Conservation (phyloP, 1,284 basidiomycete genomes). For the Microbotryum violaceum region DNA sequence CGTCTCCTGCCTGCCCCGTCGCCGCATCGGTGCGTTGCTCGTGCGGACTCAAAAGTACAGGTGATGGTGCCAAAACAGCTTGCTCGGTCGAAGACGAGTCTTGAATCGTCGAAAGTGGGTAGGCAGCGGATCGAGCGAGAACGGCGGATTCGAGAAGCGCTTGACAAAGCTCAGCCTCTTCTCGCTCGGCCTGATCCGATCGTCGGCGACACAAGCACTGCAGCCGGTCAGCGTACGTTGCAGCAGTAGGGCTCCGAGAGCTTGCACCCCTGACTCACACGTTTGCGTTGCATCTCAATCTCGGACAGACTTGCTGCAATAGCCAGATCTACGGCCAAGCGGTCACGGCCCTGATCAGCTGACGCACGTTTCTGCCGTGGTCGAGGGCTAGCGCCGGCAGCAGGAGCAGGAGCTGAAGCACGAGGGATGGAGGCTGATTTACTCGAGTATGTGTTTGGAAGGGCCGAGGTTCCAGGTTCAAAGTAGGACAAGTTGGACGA, state of each 20-base stretch:
- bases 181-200: background rate
- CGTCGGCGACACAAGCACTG: no score
- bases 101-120: no score
- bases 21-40: background rate
- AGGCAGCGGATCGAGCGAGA: no score
- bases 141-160: slow-evolving; percentile 4
- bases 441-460: background rate
- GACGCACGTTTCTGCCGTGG: background rate
- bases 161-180: slow-evolving; percentile 4
- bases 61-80: background rate
- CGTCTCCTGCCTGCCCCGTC: background rate
- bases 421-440: background rate
- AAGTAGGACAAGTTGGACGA: background rate
- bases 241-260: background rate
- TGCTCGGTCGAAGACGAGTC: background rate
- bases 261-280: background rate
- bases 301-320: background rate
- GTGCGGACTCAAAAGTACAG: background rate
- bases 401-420: background rate
- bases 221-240: no score
- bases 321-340: background rate
- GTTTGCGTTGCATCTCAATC: background rate
- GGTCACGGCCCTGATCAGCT: background rate
- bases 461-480: background rate
- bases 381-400: background rate